These are phyloP conservation scores for Aspergillus nomiae DNA, from an alignment of 2,329 filamentous ascomycete genomes.

Conservation along the genomic window DNA sequence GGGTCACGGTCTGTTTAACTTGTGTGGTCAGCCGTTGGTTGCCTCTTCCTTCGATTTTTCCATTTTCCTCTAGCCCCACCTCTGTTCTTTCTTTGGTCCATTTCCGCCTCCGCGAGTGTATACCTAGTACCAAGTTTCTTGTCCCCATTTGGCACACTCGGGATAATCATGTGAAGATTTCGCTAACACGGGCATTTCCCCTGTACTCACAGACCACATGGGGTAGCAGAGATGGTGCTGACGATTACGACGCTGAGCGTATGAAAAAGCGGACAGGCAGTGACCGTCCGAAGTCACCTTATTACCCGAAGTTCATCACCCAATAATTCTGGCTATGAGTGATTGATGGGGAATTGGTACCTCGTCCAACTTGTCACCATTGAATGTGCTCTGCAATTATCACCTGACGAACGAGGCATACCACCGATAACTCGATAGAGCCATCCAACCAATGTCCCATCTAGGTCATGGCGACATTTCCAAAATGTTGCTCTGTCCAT, in stretches of 20 bases:
- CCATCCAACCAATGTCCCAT: not conserved
- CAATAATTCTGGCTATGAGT: constrained; percentile 19
- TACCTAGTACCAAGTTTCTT: not conserved
- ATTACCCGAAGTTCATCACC: constrained; percentile 34
- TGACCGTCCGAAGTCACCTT: constrained; percentile 37
- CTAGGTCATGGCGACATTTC: not conserved
- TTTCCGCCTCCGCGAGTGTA: not conserved
- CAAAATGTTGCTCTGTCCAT: not conserved
- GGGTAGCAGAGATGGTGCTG: constrained; percentile 90
- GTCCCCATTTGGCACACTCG: not conserved
- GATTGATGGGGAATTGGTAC: not conserved
- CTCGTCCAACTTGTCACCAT: not conserved
- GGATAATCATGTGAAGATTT: not conserved
- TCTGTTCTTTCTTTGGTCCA: not conserved
- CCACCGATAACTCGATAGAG: not conserved
- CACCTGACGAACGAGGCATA: not conserved
- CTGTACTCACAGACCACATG: constrained; percentile 72
- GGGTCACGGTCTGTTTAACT: constrained; percentile 3
- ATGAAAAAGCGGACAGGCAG: constrained; percentile 53
- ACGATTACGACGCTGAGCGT: constrained; percentile 75
- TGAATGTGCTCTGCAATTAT: not conserved
- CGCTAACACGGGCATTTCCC: constrained; percentile 6
- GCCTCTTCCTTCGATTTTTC: not conserved
- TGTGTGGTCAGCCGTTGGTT: constrained; percentile 3
- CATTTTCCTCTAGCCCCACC: not conserved